Percentiles rank a stretch among this genome's conserved stretches.
Evolutionary conservation across 1,284 basidiomycete genomes (phyloP).

Genomic region (Leccinum fuscescens): DNA sequence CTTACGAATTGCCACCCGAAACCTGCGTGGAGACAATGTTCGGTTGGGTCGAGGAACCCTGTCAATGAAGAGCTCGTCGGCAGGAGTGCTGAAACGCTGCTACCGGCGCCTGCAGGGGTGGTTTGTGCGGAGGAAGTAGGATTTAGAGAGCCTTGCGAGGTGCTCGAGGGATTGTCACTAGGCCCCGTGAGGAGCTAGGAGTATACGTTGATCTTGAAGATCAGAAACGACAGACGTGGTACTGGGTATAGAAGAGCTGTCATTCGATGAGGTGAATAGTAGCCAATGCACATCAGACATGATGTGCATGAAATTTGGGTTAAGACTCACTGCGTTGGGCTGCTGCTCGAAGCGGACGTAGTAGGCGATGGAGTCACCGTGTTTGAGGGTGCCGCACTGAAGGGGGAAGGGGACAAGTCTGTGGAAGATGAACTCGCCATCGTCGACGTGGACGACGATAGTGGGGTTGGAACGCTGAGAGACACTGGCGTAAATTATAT

Average conservation of each 20-base stretch:
- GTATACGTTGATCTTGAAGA: not conserved
- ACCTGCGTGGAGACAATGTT: constrained; percentile 47
- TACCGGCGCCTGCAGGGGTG: constrained; percentile 20
- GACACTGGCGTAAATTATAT: not conserved
- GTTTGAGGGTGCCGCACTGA: not conserved
- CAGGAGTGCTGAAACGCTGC: constrained; percentile 40
- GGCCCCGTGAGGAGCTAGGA: not conserved
- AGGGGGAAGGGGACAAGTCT: not conserved
- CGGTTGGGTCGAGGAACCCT: constrained; percentile 40
- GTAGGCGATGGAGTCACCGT: not conserved
- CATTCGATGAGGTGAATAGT: not conserved
- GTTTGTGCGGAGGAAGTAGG: not conserved
- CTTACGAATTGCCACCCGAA: constrained; percentile 25
- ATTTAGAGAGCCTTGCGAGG: not conserved
- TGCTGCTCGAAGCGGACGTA: not conserved
- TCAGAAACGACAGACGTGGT: not conserved
- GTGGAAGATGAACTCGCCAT: not conserved
- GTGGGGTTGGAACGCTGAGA: not conserved
- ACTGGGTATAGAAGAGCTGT: not conserved
- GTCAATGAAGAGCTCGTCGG: constrained; percentile 38
- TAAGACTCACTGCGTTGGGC: constrained; percentile 2
- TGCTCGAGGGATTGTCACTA: not conserved
- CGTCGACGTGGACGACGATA: not conserved
- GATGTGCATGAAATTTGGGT: not conserved
- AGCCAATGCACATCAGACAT: not conserved